phyloP scores from a whole-genome alignment of 192 early-diverging fungal species.

The Gryganskiella cystojenkinii region DNA sequence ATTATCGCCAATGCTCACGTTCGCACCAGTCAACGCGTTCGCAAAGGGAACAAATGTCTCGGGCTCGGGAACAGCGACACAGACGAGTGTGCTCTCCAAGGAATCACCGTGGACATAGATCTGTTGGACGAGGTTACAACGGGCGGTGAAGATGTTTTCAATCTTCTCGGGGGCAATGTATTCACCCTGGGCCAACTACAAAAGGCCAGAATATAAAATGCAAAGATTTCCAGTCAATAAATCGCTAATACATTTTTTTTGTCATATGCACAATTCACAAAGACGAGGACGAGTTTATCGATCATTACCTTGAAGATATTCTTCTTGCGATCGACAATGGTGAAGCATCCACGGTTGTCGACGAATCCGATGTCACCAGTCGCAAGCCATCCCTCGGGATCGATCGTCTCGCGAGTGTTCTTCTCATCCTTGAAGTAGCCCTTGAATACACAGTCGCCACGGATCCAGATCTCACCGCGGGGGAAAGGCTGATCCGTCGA shows the following conservation, averaged over 20 bases:
- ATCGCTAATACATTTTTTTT: no score
- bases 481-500: slow-evolving; percentile 78
- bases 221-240: no score
- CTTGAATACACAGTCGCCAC: slow-evolving; percentile 75
- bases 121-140: slow-evolving; percentile 58
- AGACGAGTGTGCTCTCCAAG: slow-evolving; percentile 59
- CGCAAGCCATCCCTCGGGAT: slow-evolving; percentile 88
- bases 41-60: slow-evolving; percentile 60
- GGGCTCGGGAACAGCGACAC: slow-evolving; percentile 63
- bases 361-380: slow-evolving; percentile 86
- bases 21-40: slow-evolving; percentile 45
- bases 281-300: background rate
- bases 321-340: slow-evolving; percentile 88
- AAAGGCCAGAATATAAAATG: no score
- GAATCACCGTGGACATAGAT: slow-evolving; percentile 67
- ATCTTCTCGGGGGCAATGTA: slow-evolving; percentile 95
- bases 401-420: slow-evolving; percentile 83
- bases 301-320: slow-evolving; percentile 75
- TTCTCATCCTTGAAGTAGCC: slow-evolving; percentile 89
- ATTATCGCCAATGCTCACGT: slow-evolving; percentile 32
- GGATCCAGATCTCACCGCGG: slow-evolving; percentile 90
- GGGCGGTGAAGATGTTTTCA: slow-evolving; percentile 68
- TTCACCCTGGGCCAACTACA: slow-evolving; percentile 76
- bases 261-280: background rate
- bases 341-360: slow-evolving; percentile 75